These are phyloP conservation scores for Euphrasia confusa DNA, from an alignment of 257 asterid genomes.

Conservation along the genomic window DNA sequence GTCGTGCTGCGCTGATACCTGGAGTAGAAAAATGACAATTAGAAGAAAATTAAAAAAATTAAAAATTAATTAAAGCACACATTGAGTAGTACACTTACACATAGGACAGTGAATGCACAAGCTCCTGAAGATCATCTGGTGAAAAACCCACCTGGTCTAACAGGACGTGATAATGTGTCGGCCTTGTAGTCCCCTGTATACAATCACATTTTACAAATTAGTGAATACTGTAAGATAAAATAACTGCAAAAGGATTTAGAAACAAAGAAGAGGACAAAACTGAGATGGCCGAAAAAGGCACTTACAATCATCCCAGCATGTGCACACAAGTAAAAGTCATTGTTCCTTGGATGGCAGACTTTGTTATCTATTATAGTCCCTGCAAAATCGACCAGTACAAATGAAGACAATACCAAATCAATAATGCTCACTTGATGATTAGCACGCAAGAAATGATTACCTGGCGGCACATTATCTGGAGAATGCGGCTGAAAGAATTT, in stretches of 20 bases:
- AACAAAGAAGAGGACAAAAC: neutral
- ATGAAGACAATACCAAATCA: neutral
- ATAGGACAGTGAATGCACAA: constrained; percentile 74
- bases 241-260: neutral
- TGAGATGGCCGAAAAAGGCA: neutral
- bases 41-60: neutral
- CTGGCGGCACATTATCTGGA: constrained; percentile 81
- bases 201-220: neutral
- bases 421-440: neutral
- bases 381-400: constrained; percentile 27
- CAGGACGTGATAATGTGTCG: constrained; percentile 76
- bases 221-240: neutral
- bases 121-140: constrained; percentile 77
- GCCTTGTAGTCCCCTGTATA: constrained; percentile 62
- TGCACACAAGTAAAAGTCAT: constrained; percentile 74
- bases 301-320: constrained; percentile 81
- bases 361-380: constrained; percentile 73
- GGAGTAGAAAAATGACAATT: constrained; percentile 12
- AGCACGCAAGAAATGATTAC: constrained; percentile 25
- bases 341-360: constrained; percentile 68
- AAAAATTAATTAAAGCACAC: neutral
- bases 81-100: constrained; percentile 45
- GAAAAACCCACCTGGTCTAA: constrained; percentile 65
- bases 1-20: constrained; percentile 83
- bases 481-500: constrained; percentile 65